Base-by-base conservation (phyloP, 805 yeast genomes). In the Candida boidinii region DNA sequence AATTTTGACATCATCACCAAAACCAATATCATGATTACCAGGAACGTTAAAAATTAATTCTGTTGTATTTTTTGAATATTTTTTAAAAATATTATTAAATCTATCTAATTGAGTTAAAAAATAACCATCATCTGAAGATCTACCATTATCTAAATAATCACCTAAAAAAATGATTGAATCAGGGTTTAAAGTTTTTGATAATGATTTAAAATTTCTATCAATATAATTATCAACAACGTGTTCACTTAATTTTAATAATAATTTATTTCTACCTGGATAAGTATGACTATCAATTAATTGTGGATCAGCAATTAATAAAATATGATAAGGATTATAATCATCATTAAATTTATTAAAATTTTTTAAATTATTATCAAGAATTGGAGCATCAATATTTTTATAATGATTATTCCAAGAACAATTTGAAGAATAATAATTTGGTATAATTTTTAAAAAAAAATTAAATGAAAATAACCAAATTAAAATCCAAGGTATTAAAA, bases 1-100 rank as follows among this genome's bases (percentile, higher is more conserved):
- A 11, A 64, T 61, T 6, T 76, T 64, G 11, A 90, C 74, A 0
- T 76, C 70, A 36, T 78, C 73, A 19, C 90, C 95, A 57, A 80
- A 88, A 0, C 98, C 98, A 42, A 94, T 87, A 53, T 92, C 98
- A 51, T 92, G 98, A 48, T 92, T 92, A 1, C 97, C 98, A 0
- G 96, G 95, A 2, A 56, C 38, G n/a, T 33, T 34, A 8, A 33
- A 29, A 6, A 29, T 19, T 9, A 39, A n/a, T 20, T 36, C 33
- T n/a, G 32, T 15, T 12, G 26, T 10, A 28, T 31, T 38, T 34
- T 51, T 45, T 30, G 71, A 62, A 34, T 64, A 57, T 7, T 70
- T 60, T 27, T 68, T 66, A 31, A 84, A 90, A 3, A 92, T 73
- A 1, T 52, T 39, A 37, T 70, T 63, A 54, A 81, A 92, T 29